These are phyloP conservation scores for Fraxinus dipetala DNA, from an alignment of 305 asterid species.

Conservation along the genomic window DNA sequence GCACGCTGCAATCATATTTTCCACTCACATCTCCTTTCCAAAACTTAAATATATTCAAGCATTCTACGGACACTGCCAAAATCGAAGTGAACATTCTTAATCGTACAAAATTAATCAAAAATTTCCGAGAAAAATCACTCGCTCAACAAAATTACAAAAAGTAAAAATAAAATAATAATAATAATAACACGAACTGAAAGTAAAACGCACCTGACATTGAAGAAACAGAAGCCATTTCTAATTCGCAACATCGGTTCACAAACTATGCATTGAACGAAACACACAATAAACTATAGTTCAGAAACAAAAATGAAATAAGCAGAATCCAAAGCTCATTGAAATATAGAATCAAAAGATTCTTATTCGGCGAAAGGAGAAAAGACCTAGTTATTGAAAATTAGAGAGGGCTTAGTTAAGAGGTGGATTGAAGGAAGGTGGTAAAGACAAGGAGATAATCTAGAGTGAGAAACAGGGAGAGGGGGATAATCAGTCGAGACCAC, in stretches of 20 bases:
- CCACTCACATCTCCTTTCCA: constrained; percentile 76
- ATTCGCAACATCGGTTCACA: constrained; percentile 56
- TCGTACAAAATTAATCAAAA: not conserved
- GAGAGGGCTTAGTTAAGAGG: constrained; percentile 24
- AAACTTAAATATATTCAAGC: constrained; percentile 63
- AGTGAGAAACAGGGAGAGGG: constrained; percentile 35
- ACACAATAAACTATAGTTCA: constrained; percentile 18
- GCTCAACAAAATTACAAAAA: not conserved
- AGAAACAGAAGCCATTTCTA: constrained; percentile 68
- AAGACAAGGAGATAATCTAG: constrained; percentile 50
- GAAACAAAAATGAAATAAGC: constrained; percentile 22
- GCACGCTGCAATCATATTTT: constrained; percentile 58
- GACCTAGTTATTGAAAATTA: constrained; percentile 12
- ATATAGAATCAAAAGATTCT: constrained; percentile 18
- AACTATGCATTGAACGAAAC: constrained; percentile 36
- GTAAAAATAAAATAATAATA: not conserved
- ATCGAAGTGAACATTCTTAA: not conserved
- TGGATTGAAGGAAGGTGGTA: constrained; percentile 40
- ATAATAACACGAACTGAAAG: not conserved
- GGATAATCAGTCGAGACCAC: not conserved
- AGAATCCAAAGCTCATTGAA: constrained; percentile 25
- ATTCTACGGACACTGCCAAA: constrained; percentile 68
- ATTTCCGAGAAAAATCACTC: not conserved
- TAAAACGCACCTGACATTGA: constrained; percentile 49
- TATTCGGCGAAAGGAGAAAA: constrained; percentile 18